A percentile compares a stretch with the other conserved stretches of the same genome.
Conservation (phyloP, 1,284 basidiomycete genomes). For the Rhodotorula sp. region DNA sequence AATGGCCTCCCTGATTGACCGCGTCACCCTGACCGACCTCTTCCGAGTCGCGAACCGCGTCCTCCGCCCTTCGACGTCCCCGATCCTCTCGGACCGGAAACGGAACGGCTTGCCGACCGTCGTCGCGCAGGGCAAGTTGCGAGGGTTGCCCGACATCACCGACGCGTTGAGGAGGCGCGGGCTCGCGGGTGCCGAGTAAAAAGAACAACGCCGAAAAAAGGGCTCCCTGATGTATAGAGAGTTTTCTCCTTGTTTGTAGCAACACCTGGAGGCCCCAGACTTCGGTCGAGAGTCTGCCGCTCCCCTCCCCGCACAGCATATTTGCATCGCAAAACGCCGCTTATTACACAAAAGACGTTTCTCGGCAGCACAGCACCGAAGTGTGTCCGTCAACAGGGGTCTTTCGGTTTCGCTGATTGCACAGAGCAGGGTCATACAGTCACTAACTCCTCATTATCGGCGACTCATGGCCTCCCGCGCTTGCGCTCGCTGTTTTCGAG, state of each 20-base stretch:
- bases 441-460: not conserved
- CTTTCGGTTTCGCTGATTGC: too few species aligned
- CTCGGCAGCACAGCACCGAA: too few species aligned
- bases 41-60: slow-evolving; percentile 71
- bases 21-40: slow-evolving; percentile 69
- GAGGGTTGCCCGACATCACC: slow-evolving; percentile 48
- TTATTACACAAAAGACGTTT: too few species aligned
- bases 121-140: slow-evolving; percentile 51
- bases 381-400: too few species aligned
- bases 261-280: not conserved
- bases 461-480: slow-evolving; percentile 29
- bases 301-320: too few species aligned
- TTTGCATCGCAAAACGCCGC: too few species aligned
- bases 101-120: slow-evolving; percentile 52
- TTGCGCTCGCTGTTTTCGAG: slow-evolving; percentile 16
- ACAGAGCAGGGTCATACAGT: not conserved
- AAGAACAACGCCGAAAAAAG: not conserved
- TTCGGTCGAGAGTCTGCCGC: too few species aligned
- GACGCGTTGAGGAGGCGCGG: slow-evolving; percentile 30
- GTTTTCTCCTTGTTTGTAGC: not conserved
- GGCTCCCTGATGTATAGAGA: not conserved
- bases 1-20: slow-evolving; percentile 88
- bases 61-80: slow-evolving; percentile 51
- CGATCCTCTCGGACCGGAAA: slow-evolving; percentile 49
- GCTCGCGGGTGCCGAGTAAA: slow-evolving; percentile 22